These are phyloP conservation scores for Elaeagnus macrophylla DNA, from an alignment of 306 rosid genomes.

Conservation along the genomic window DNA sequence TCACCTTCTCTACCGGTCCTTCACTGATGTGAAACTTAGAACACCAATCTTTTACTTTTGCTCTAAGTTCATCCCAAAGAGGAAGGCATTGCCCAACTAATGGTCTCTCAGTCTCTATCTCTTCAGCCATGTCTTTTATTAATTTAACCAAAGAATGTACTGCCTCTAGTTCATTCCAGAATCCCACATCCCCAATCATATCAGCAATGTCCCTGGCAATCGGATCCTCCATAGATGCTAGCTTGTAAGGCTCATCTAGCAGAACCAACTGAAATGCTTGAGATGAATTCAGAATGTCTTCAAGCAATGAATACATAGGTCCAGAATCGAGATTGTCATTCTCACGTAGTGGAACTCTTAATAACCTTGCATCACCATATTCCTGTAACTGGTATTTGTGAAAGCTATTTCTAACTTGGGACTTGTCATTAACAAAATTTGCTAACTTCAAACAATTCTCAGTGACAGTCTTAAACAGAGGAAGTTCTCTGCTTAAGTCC, in stretches of 20 bases:
- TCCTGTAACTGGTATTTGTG: slow-evolving; percentile 71
- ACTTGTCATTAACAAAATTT: slow-evolving; percentile 56
- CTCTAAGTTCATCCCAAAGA: slow-evolving; percentile 71
- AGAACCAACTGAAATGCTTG: slow-evolving; percentile 52
- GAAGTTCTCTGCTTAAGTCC: slow-evolving; percentile 67
- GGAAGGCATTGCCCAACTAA: slow-evolving; percentile 81
- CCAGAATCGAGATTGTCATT: slow-evolving; percentile 28
- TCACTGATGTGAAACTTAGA: slow-evolving; percentile 17
- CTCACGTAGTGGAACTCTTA: slow-evolving; percentile 42
- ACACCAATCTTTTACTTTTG: slow-evolving; percentile 60
- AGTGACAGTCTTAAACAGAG: slow-evolving; percentile 43
- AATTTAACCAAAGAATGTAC: slow-evolving; percentile 51
- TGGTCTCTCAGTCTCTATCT: slow-evolving; percentile 68
- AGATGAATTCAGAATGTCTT: slow-evolving; percentile 46
- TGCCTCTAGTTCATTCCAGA: slow-evolving; percentile 75
- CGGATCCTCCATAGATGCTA: slow-evolving; percentile 55
- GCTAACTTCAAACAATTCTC: slow-evolving; percentile 67
- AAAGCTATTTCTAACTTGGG: slow-evolving; percentile 51
- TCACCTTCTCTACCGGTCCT: slow-evolving; percentile 22
- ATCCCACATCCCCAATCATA: slow-evolving; percentile 46
- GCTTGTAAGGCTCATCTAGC: slow-evolving; percentile 46
- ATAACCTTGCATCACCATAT: slow-evolving; percentile 50
- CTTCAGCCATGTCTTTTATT: slow-evolving; percentile 67
- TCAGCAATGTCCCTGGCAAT: slow-evolving; percentile 50
- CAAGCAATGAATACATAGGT: slow-evolving; percentile 39